Evolutionary conservation across 2,329 filamentous ascomycete genomes (phyloP).

Genomic region (Colletotrichum incanum): DNA sequence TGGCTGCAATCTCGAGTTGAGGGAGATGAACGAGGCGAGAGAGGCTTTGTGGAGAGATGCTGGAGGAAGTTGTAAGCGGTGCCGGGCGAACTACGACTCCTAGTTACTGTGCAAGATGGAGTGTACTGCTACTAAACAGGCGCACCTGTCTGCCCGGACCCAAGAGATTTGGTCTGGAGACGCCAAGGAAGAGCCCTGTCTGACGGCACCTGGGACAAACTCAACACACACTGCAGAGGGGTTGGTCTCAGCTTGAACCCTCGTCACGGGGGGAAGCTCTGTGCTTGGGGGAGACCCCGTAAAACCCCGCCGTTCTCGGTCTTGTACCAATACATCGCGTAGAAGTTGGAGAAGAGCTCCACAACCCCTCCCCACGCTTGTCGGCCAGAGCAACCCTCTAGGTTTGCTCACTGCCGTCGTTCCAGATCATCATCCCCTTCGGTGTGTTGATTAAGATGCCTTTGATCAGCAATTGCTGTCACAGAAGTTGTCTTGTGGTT

Average conservation of each 20-base stretch:
- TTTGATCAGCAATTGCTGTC: not conserved
- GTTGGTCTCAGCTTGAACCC: conserved; percentile 20
- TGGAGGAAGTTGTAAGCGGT: conserved; percentile 35
- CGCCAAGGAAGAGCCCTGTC: conserved; percentile 1
- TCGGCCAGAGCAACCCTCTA: conserved; percentile 8
- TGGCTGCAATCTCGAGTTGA: not conserved
- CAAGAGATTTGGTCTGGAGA: conserved; percentile 8
- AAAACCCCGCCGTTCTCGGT: not conserved
- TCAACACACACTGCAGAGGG: not conserved
- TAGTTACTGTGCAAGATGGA: no score
- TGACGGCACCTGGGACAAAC: conserved; percentile 17
- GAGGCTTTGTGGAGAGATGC: conserved; percentile 18
- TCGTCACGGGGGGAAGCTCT: conserved; percentile 26
- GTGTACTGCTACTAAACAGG: not conserved
- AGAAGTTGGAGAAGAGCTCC: not conserved
- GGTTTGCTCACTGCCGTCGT: conserved; percentile 14
- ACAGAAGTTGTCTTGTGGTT: not conserved
- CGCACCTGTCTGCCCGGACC: no score
- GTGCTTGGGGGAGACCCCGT: not conserved
- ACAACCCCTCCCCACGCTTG: not conserved
- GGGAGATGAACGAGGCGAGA: not conserved
- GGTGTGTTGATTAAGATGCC: not conserved
- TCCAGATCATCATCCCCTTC: not conserved
- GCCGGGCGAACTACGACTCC: not conserved
- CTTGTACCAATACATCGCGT: not conserved